Evolutionary conservation across 139 green algal species (phyloP).

Genomic region (Coelastrella sp.): DNA sequence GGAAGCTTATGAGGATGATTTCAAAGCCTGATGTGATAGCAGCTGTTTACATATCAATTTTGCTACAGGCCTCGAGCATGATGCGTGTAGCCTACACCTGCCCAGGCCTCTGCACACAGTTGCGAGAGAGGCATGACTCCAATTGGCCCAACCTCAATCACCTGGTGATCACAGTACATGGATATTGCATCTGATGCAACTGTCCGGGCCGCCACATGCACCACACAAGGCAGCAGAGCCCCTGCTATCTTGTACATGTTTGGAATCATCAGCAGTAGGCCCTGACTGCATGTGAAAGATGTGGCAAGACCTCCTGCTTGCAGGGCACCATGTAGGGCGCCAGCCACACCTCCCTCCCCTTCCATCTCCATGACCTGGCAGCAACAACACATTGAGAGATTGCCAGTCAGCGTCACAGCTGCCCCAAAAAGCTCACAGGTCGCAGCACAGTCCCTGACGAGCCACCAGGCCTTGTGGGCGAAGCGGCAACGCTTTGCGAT

Average conservation of each 20-base stretch:
- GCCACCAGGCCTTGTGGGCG: too few relatives aligned
- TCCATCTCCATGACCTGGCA: conserved; percentile 61
- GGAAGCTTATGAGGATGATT: not conserved
- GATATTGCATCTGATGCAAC: conserved; percentile 64
- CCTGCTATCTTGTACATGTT: conserved; percentile 75
- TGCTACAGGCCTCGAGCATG: too few relatives aligned
- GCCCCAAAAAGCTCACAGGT: too few relatives aligned
- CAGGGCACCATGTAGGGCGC: conserved; percentile 65
- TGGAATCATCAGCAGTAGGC: conserved; percentile 73
- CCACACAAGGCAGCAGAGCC: conserved; percentile 67
- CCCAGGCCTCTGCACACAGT: too few relatives aligned
- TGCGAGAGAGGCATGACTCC: too few relatives aligned
- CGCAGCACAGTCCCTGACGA: too few relatives aligned
- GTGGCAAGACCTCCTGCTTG: conserved; percentile 64
- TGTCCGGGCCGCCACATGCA: conserved; percentile 65
- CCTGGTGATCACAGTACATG: conserved; percentile 74
- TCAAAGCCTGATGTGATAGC: not conserved
- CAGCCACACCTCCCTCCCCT: conserved; percentile 63
- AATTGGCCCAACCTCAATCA: not conserved
- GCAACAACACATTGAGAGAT: too few relatives aligned
- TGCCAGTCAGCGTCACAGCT: too few relatives aligned
- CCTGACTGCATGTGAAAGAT: conserved; percentile 73
- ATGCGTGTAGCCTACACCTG: too few relatives aligned
- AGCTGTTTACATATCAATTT: too few relatives aligned
- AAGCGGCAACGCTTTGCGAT: too few relatives aligned